A percentile compares a stretch with the other conserved stretches of the same genome.
phyloP scores from a whole-genome alignment of 2,329 filamentous ascomycete genomes.

The Xylaria multiplex region DNA sequence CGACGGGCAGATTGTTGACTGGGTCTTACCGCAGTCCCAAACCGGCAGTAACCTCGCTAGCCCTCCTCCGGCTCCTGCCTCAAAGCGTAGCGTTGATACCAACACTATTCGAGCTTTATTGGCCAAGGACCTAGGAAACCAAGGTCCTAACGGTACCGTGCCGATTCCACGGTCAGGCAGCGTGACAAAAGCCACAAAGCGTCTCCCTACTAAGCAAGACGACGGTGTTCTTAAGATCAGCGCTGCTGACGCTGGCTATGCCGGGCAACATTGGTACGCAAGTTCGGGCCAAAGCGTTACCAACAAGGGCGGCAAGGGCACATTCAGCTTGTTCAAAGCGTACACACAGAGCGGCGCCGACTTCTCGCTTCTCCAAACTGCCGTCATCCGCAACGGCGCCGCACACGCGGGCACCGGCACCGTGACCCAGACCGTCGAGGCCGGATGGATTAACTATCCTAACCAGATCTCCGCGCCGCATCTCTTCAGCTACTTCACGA shows the following conservation, averaged over 20 bases:
- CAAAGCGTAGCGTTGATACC: conserved; percentile 13
- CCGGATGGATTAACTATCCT: conserved; percentile 37
- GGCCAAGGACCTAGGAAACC: conserved; percentile 8
- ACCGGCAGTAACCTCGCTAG: conserved; percentile 16
- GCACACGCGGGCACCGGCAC: conserved; percentile 16
- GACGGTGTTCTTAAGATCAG: conserved; percentile 1
- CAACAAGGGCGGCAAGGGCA: conserved; percentile 35
- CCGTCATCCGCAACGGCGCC: conserved; percentile 29
- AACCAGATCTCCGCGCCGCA: conserved; percentile 29
- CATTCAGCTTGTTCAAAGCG: conserved; percentile 36
- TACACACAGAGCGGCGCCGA: conserved; percentile 25
- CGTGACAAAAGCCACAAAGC: conserved; percentile 17
- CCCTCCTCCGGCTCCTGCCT: conserved; percentile 22
- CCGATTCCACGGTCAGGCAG: conserved; percentile 25
- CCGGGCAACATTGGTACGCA: conserved; percentile 36
- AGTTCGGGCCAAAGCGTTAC: conserved; percentile 31
- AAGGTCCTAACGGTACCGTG: conserved; percentile 37
- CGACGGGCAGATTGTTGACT: conserved; percentile 34
- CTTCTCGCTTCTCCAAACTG: conserved; percentile 38
- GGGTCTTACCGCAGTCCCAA: conserved; percentile 35
- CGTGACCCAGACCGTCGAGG: conserved; percentile 34
- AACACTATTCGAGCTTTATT: conserved; percentile 13
- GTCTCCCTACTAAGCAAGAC: conserved; percentile 24
- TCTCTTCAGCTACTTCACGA: conserved; percentile 38
- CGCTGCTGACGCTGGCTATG: conserved; percentile 16